Evolutionary conservation across 1,284 basidiomycete species (phyloP), one percentile per base, ranked within the genome.

Genomic region (Ceratobasidium papillatum): DNA sequence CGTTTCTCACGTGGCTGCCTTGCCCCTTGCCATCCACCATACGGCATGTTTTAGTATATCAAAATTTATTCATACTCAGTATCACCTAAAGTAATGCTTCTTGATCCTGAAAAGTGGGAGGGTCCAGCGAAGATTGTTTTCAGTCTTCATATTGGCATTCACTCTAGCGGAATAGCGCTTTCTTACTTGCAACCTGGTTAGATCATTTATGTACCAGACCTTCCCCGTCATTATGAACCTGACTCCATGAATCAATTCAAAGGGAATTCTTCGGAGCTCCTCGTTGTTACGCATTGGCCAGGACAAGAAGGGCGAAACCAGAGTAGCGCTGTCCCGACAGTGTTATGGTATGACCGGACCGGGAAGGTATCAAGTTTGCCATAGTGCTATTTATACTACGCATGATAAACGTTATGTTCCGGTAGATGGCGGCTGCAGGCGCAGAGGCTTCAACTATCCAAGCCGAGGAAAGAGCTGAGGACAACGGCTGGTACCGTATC

Each of bases 71-170:
- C n/a, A n/a, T n/a, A n/a, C n/a, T n/a, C n/a, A n/a, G n/a, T n/a
- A n/a, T n/a, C n/a, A n/a, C n/a, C n/a, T n/a, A n/a, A n/a, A n/a
- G n/a, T n/a, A n/a, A n/a, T n/a, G n/a, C n/a, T n/a, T n/a, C n/a
- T 14, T 8, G 41, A 7, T 14, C 11, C 11, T 34, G 62, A 72
- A 62, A 17, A 14, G 5, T 72, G 69, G 69, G 17, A 22, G 17
- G 61, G 36, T 12, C 56, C 52, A 25, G n/a, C 27, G 11, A 72
- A 72, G 45, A 65, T 72, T 41, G 41, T 72, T 4, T 11, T 72
- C 7, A 7, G 64, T 19, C 41, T 43, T 43, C 41, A 43, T 7
- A 43, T 43, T 14, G 41, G 41, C 41, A 14, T 8, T 43, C 8
- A 38, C 38, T 52, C 8, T 27, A 52, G 49, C n/a, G 49, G 8